A percentile compares a stretch with the other conserved stretches of the same genome.
These are phyloP conservation scores for Schrenkiella parvula DNA, from an alignment of 345 rosid species.

Conservation along the genomic window DNA sequence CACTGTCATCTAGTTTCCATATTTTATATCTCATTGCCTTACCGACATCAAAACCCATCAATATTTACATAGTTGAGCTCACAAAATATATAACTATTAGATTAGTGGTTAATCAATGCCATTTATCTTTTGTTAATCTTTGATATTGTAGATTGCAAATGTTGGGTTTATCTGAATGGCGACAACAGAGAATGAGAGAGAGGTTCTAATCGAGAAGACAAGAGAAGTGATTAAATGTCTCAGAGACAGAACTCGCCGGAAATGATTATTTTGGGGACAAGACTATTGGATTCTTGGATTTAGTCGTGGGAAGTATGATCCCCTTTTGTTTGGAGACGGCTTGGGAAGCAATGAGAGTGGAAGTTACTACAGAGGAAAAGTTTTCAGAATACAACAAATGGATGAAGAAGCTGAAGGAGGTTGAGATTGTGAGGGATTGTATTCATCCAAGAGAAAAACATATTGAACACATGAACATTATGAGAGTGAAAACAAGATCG, in stretches of 20 bases:
- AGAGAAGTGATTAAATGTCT: neutral
- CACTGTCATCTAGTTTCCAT: neutral
- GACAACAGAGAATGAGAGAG: neutral
- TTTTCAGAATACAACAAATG: conserved; percentile 19
- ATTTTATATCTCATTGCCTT: neutral
- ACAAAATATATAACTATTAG: neutral
- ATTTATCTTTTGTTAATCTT: neutral
- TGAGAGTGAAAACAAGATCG: neutral
- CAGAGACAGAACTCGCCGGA: conserved; percentile 25
- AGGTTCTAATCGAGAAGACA: conserved; percentile 5
- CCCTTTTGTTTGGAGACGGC: conserved; percentile 17
- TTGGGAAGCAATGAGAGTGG: conserved; percentile 21
- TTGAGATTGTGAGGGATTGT: conserved; percentile 9
- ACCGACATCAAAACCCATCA: neutral
- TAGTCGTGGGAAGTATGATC: conserved; percentile 12
- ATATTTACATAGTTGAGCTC: no score
- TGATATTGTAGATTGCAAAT: neutral
- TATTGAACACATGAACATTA: neutral
- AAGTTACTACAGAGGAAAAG: conserved; percentile 8
- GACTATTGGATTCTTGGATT: conserved; percentile 21
- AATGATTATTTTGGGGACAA: conserved; percentile 33
- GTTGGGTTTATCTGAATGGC: neutral
- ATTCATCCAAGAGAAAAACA: conserved; percentile 30
- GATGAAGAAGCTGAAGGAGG: conserved; percentile 8
- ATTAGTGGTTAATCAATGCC: neutral